Conservation (phyloP, 1,284 basidiomycete genomes). For the Pseudozyma tsukubaensis region DNA sequence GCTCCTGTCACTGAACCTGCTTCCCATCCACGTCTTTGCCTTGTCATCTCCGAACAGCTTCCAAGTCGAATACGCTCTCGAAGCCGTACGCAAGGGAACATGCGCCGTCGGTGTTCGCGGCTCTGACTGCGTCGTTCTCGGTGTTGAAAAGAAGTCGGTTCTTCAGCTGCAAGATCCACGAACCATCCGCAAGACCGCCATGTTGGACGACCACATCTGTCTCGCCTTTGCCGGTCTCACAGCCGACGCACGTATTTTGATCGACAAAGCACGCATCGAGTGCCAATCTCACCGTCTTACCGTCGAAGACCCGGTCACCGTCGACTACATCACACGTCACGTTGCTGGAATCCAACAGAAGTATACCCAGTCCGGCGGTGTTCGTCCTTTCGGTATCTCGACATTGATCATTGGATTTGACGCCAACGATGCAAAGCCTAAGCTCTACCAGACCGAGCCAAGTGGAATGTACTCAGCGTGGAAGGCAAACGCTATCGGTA, state of each 20-base stretch:
- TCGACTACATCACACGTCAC: conserved; percentile 98
- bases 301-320: conserved; percentile 96
- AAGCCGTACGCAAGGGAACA: conserved; percentile 96
- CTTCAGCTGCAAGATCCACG: conserved; percentile 97
- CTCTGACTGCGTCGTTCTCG: conserved; percentile 92
- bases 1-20: neutral
- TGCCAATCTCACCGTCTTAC: conserved; percentile 97
- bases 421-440: conserved; percentile 86
- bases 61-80: conserved; percentile 96
- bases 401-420: conserved; percentile 98
- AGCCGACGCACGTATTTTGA: conserved; percentile 95
- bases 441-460: conserved; percentile 96
- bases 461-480: conserved; percentile 95
- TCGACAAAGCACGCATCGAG: conserved; percentile 97
- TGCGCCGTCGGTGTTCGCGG: conserved; percentile 98
- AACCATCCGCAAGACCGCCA: conserved; percentile 96
- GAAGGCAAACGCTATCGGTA: conserved; percentile 99
- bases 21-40: too few species aligned
- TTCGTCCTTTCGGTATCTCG: conserved; percentile 96
- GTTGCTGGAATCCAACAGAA: conserved; percentile 98
- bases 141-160: conserved; percentile 98
- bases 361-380: conserved; percentile 99
- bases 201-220: conserved; percentile 98
- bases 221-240: conserved; percentile 97
- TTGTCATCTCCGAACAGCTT: conserved; percentile 19